A percentile compares a stretch with the other conserved stretches of the same genome.
Evolutionary conservation across 371 early-diverging fungal species (phyloP).

Genomic region (Mortierella sp.): DNA sequence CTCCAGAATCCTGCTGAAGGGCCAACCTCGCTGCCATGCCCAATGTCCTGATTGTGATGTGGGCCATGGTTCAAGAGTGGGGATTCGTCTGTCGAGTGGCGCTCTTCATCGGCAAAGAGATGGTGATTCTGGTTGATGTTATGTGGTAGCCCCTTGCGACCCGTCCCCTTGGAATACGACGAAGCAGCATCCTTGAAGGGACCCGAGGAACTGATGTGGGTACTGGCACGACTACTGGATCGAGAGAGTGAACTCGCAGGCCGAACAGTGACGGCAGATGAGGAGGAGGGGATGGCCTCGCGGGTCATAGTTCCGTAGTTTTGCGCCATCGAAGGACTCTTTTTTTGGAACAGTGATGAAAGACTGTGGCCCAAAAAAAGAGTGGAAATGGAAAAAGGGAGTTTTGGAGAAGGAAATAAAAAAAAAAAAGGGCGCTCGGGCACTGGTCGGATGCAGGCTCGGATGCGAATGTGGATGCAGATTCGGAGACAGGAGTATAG

Average conservation of each 20-base stretch:
- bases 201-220: neutral
- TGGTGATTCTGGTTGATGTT: neutral
- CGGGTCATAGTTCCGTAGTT: constrained; percentile 45
- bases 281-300: constrained; percentile 22
- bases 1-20: constrained; percentile 55
- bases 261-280: constrained; percentile 15
- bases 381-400: neutral
- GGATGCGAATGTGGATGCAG: neutral
- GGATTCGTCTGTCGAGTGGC: constrained; percentile 39
- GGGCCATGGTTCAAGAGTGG: constrained; percentile 48
- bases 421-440: neutral
- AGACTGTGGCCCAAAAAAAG: neutral
- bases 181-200: no score
- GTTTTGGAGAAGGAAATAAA: constrained; percentile 1
- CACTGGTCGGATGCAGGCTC: no score
- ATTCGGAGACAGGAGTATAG: neutral
- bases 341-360: neutral
- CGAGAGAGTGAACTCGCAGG: neutral
- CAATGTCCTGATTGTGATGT: constrained; percentile 41
- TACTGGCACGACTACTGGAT: constrained; percentile 2
- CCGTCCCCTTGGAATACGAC: no score
- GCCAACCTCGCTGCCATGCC: constrained; percentile 47
- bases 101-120: neutral
- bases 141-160: neutral
- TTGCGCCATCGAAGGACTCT: constrained; percentile 34